Percentiles rank a stretch among this genome's conserved stretches.
Conservation (phyloP, 2,329 filamentous ascomycete species). For the Aureobasidium sp. region DNA sequence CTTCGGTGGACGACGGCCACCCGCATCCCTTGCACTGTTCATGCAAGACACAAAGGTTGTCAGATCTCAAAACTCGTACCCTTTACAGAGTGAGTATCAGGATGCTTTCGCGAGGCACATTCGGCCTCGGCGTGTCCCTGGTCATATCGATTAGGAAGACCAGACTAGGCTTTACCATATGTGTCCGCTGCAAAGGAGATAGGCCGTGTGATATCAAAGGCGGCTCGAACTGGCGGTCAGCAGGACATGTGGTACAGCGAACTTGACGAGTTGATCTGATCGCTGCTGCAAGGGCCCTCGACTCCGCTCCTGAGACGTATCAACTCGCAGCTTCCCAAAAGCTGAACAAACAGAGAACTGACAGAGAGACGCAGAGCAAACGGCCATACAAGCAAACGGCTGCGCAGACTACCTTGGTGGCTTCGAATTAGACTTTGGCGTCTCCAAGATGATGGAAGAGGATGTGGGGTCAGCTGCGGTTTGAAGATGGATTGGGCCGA, state of each 20-base stretch:
- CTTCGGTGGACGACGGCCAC: not conserved
- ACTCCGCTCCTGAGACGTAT: not conserved
- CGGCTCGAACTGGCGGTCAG: constrained; percentile 6
- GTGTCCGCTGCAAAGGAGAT: too few relatives aligned
- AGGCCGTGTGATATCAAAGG: not conserved
- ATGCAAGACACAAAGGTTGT: not conserved
- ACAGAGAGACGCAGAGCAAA: not conserved
- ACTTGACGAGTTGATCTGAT: not conserved
- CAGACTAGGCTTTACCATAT: not conserved
- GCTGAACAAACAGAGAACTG: not conserved
- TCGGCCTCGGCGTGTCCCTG: not conserved
- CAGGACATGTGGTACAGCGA: not conserved
- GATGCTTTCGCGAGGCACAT: not conserved
- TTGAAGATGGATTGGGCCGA: not conserved
- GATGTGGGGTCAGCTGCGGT: not conserved
- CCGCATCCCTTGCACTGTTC: constrained; percentile 4
- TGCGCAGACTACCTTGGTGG: not conserved
- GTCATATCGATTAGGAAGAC: not conserved
- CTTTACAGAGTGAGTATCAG: not conserved
- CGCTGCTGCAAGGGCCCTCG: constrained; percentile 5
- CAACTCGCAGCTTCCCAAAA: not conserved
- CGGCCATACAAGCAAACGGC: not conserved
- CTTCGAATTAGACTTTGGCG: not conserved
- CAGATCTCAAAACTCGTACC: not conserved
- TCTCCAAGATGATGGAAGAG: not conserved